These are phyloP conservation scores for Xylariaceae sp. DNA, from an alignment of 2,329 filamentous ascomycete genomes.

Conservation along the genomic window DNA sequence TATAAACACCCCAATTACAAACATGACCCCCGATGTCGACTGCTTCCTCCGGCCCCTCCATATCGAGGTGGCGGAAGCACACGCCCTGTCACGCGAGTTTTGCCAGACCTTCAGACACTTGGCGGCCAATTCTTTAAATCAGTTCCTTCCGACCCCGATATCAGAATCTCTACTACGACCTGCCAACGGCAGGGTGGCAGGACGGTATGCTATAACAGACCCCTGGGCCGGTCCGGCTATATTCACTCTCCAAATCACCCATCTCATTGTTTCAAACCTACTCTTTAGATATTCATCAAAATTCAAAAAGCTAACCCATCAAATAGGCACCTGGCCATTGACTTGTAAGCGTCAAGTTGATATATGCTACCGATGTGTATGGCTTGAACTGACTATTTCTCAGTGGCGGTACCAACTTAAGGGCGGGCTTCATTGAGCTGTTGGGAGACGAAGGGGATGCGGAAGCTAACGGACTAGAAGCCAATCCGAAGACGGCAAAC, in stretches of 20 bases:
- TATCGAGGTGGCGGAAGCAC: conserved; percentile 50
- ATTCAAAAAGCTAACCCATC: conserved; percentile 20
- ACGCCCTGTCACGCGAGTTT: conserved; percentile 52
- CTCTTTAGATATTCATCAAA: neutral
- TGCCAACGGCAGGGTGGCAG: conserved; percentile 44
- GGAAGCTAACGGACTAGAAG: conserved; percentile 12
- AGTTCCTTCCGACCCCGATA: conserved; percentile 65
- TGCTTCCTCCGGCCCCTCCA: conserved; percentile 56
- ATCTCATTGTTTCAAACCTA: neutral
- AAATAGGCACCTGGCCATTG: conserved; percentile 62
- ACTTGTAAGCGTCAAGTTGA: conserved; percentile 56
- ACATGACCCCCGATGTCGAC: conserved; percentile 34
- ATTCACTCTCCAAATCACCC: neutral
- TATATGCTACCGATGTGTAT: neutral
- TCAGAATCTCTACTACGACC: conserved; percentile 60
- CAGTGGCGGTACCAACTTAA: conserved; percentile 68
- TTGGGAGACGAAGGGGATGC: conserved; percentile 40
- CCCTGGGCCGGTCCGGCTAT: too few relatives aligned
- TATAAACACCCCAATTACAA: conserved; percentile 2
- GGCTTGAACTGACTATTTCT: conserved; percentile 35
- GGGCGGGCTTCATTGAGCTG: conserved; percentile 69
- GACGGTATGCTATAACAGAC: conserved; percentile 48
- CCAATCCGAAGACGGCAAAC: conserved; percentile 8
- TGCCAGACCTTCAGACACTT: conserved; percentile 51
- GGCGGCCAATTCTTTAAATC: conserved; percentile 54